Base-by-base conservation (phyloP, 192 early-diverging fungal genomes). In the Gaertneriomyces sp. region DNA sequence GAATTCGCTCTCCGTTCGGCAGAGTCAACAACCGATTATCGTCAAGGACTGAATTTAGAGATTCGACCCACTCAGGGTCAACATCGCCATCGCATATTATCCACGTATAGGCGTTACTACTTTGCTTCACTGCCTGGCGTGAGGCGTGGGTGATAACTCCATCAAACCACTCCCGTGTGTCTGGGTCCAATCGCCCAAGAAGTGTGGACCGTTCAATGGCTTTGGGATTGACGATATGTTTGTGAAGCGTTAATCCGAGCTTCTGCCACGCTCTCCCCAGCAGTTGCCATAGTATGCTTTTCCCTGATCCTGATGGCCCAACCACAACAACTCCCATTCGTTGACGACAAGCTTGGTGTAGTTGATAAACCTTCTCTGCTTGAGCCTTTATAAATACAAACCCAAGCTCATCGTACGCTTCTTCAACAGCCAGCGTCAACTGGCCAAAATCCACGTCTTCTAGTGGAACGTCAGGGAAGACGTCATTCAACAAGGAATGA, bases 1-100 rank as follows among this genome's bases (percentile, higher is more conserved):
- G 83, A 50, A 85, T 85, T n/a, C 83, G 66, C 58, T 85, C 83
- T 3, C 83, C 83, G 54, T 81, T 85, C 12, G 83, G 83, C 80
- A 85, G 84, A 2, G 83, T 85, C 38, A 85, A 53, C 5, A 85
- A 64, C 3, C 80, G 59, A 57, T 85, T 85, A 68, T 85, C 83
- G 58, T 85, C 83, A 19, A 85, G 57, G 7, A 85, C 83, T 19
- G 83, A 85, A 64, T 85, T 85, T 11, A 85, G 61, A 5, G 79
- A 82, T 65, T 85, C 83, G 19, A 85, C 69, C 83, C 83, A 85
- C 46, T 83, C 83, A 1, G 83, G 83, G 54, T 85, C 83, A 53
- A 85, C 69, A 62, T 85, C 83, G 11, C 83, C 83, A 58, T 85
- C 83, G 50, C 74, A 85, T n/a, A 84, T 40, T 62, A 85, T 80